These are phyloP conservation scores for Stemphylium lycopersici DNA, from an alignment of 2,329 filamentous ascomycete genomes.

Conservation along the genomic window DNA sequence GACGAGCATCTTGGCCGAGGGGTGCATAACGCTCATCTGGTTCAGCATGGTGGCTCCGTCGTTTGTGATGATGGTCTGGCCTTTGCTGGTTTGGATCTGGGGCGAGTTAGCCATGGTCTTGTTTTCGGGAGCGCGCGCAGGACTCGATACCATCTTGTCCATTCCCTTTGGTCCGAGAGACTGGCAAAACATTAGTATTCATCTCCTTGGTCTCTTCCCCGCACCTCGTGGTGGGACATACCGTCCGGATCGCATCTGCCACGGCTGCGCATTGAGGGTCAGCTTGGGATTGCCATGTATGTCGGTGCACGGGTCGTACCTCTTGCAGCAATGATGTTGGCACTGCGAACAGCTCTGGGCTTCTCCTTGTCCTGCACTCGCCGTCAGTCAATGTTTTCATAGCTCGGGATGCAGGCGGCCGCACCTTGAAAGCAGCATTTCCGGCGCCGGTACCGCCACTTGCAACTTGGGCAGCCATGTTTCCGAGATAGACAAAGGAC, in stretches of 20 bases:
- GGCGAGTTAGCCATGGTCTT: slow-evolving; percentile 14
- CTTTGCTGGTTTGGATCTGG: slow-evolving; percentile 91
- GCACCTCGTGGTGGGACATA: slow-evolving; percentile 47
- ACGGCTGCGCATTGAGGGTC: slow-evolving; percentile 67
- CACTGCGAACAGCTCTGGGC: slow-evolving; percentile 93
- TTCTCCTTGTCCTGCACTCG: slow-evolving; percentile 82
- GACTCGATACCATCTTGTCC: slow-evolving; percentile 81
- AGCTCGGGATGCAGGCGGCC: slow-evolving; percentile 10
- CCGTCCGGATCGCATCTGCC: slow-evolving; percentile 93
- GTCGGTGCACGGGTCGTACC: slow-evolving; percentile 60
- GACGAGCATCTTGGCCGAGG: slow-evolving; percentile 99
- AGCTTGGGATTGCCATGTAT: slow-evolving; percentile 19
- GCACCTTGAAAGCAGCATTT: slow-evolving; percentile 71
- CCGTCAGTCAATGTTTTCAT: slow-evolving; percentile 50
- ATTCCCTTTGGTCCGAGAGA: slow-evolving; percentile 95
- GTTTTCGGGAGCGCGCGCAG: neutral
- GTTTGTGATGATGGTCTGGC: slow-evolving; percentile 98
- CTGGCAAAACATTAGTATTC: slow-evolving; percentile 45
- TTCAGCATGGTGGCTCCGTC: slow-evolving; percentile 99
- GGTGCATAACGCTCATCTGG: slow-evolving; percentile 99
- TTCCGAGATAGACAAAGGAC: slow-evolving; percentile 16
- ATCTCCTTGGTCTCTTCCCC: slow-evolving; percentile 14
- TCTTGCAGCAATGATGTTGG: slow-evolving; percentile 97
- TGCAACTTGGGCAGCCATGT: slow-evolving; percentile 44
- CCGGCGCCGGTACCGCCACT: slow-evolving; percentile 53